Evolutionary conservation across 2,329 filamentous ascomycete genomes (phyloP), one percentile per base, ranked within the genome.

Genomic region (Cladosporium sp.): DNA sequence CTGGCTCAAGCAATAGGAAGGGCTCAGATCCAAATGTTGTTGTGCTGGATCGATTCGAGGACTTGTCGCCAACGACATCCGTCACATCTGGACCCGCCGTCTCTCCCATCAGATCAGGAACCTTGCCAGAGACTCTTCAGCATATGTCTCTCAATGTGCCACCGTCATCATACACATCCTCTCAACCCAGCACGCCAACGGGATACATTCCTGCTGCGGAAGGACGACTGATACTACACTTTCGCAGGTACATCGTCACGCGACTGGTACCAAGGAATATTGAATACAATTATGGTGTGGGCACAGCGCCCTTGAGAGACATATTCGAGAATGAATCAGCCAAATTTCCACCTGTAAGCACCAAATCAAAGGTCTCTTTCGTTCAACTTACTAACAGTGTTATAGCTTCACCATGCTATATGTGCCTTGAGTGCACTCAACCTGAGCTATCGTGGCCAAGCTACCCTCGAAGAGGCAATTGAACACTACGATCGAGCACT

Each of bases 391-490:
- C 56, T 60, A 28, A 61, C 59, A 51, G 25, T 43, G 37, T 6
- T 25, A 57, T 54, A 82, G 81, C 75, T 84, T 56, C 78, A 80
- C 51, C 79, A 84, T 66, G 81, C 82, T 7, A 83, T 85, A 62
- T 82, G 83, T 73, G 82, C 82, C 4, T 70, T 85, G n/a, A 80
- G 80, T 22, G 80, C 80, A 17, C 74, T 84, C 43, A 81, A 80
- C 64, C 72, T 82, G 43, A 75, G 77, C 20, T 75, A 78, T 55
- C 76, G 74, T 62, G 75, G 77, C 34, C 75, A 73, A 28, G 73
- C 74, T 28, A 66, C 67, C 7, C 74, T 76, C 55, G 73, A 82
- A 59, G 76, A 80, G 63, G 78, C 79, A 11, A 70, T 82, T 49
- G 78, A 82, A 61, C 80, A 84, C 64, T 84, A 84, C 64, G 77